Percentiles rank a stretch among this genome's conserved stretches.
Conservation (phyloP, 2,329 filamentous ascomycete genomes). For the Venturia pyrina region DNA sequence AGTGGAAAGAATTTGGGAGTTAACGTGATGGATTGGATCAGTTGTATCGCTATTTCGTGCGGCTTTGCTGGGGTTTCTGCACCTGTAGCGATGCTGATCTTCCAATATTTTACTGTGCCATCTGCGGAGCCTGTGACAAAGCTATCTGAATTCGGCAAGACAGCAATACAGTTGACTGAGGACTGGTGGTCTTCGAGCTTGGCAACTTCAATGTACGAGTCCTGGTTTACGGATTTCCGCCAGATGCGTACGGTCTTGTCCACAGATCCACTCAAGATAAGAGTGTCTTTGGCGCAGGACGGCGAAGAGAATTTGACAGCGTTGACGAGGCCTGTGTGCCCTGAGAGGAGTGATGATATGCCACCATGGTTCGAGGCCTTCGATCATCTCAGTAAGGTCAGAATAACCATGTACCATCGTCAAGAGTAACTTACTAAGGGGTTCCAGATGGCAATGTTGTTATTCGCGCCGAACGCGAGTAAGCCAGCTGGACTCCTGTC, state of each 20-base stretch:
- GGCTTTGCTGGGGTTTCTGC: conserved; percentile 19
- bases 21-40: conserved; percentile 62
- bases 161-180: conserved; percentile 57
- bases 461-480: conserved; percentile 81
- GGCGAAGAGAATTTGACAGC: conserved; percentile 66
- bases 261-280: conserved; percentile 70
- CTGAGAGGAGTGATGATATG: conserved; percentile 56
- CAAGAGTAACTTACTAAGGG: conserved; percentile 51
- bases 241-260: conserved; percentile 67
- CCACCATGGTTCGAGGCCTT: conserved; percentile 43
- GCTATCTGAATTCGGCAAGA: conserved; percentile 33
- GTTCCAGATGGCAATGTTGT: conserved; percentile 81
- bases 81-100: conserved; percentile 32
- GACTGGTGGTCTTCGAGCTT: conserved; percentile 58
- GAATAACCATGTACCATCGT: background rate
- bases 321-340: conserved; percentile 73
- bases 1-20: conserved; percentile 75
- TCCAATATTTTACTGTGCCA: conserved; percentile 58
- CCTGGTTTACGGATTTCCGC: conserved; percentile 20
- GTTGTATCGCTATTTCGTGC: conserved; percentile 28
- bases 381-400: background rate
- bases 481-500: conserved; percentile 50
- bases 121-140: conserved; percentile 55
- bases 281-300: conserved; percentile 36
- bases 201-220: conserved; percentile 30